Evolutionary conservation across 129 eudicot genomes (phyloP).

Genomic region (Flaveria brownii): DNA sequence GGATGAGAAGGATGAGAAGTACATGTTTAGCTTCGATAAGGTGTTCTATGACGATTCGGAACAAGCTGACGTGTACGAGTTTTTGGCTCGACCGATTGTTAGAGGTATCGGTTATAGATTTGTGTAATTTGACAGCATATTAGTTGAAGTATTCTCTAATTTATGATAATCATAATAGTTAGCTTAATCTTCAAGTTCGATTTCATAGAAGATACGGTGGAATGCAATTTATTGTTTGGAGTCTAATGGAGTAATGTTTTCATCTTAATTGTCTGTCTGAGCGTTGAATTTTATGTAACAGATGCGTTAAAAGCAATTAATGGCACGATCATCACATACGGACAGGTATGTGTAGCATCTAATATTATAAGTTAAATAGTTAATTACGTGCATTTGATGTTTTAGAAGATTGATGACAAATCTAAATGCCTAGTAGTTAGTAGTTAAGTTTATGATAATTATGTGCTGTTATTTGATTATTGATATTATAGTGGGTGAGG

Average conservation of each 20-base stretch:
- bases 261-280: background rate
- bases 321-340: conserved; percentile 84
- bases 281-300: conserved; percentile 33
- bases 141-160: background rate
- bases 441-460: background rate
- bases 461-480: conserved; percentile 14
- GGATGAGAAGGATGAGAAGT: conserved; percentile 85
- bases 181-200: conserved; percentile 18
- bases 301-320: conserved; percentile 63
- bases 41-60: conserved; percentile 80
- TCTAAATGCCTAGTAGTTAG: background rate
- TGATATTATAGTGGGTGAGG: background rate
- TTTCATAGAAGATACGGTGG: background rate
- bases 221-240: background rate
- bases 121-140: background rate
- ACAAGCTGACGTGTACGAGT: conserved; percentile 73
- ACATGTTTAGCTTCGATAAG: conserved; percentile 61
- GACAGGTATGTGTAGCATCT: conserved; percentile 61
- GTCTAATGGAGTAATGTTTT: conserved; percentile 14
- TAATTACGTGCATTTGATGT: conserved; percentile 1
- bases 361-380: conserved; percentile 7
- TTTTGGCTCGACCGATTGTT: conserved; percentile 72
- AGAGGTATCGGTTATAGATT: conserved; percentile 45
- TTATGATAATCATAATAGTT: conserved; percentile 7
- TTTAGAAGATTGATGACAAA: conserved; percentile 3